Evolutionary conservation across 306 rosid species (phyloP).

Genomic region (Cucumis melo): DNA sequence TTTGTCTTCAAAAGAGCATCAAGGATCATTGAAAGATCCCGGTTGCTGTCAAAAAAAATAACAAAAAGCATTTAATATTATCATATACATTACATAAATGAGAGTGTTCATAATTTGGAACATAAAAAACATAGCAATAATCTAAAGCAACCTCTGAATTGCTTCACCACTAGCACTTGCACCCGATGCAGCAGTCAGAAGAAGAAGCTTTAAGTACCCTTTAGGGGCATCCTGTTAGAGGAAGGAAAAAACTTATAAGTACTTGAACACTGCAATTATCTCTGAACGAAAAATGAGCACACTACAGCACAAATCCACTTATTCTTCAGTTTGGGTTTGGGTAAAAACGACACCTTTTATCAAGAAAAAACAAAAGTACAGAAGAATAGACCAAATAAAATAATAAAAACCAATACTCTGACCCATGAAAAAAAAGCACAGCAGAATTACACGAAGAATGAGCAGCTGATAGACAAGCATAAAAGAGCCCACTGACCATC

Average conservation of each 20-base stretch:
- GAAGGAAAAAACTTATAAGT: neutral
- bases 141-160: slow-evolving; percentile 61
- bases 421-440: neutral
- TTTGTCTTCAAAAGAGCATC: slow-evolving; percentile 92
- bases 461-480: neutral
- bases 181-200: slow-evolving; percentile 89
- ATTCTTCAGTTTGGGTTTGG: neutral
- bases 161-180: slow-evolving; percentile 76
- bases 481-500: neutral
- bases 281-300: neutral
- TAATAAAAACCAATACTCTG: neutral
- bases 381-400: neutral
- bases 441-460: neutral
- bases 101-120: neutral
- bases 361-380: neutral
- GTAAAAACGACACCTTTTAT: neutral
- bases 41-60: slow-evolving; percentile 57
- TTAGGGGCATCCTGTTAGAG: slow-evolving; percentile 74
- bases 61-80: neutral
- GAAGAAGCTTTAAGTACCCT: slow-evolving; percentile 87
- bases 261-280: neutral
- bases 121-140: slow-evolving; percentile 7
- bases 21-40: slow-evolving; percentile 99
- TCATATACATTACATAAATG: slow-evolving; percentile 4
- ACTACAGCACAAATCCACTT: neutral